A percentile compares a stretch with the other conserved stretches of the same genome.
These are phyloP conservation scores for Xylaria castorea DNA, from an alignment of 495 filamentous ascomycete species.

Conservation along the genomic window DNA sequence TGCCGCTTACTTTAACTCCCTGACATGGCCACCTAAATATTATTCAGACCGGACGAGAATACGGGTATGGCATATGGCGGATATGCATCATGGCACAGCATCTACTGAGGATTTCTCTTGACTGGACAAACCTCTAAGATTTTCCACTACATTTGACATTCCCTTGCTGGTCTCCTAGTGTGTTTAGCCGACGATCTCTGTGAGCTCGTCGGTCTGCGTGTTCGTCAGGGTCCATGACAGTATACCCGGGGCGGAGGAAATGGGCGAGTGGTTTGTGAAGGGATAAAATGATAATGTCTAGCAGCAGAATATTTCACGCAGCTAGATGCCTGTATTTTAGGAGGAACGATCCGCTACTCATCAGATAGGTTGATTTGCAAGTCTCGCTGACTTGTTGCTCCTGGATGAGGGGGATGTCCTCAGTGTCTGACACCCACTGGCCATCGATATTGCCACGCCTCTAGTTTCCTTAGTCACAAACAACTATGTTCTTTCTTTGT, in stretches of 20 bases:
- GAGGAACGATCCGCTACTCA: conserved; percentile 36
- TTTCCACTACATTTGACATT: conserved; percentile 32
- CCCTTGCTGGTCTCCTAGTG: conserved; percentile 20
- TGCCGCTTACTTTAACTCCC: not conserved
- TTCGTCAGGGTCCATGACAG: conserved; percentile 39
- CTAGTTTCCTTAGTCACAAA: conserved; percentile 45
- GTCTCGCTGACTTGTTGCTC: conserved; percentile 39
- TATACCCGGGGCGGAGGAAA: conserved; percentile 43
- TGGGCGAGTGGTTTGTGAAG: conserved; percentile 38
- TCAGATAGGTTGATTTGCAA: conserved; percentile 32
- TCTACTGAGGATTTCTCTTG: conserved; percentile 31
- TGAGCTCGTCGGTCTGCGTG: conserved; percentile 38
- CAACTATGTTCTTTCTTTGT: conserved; percentile 41
- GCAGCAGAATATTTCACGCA: conserved; percentile 31
- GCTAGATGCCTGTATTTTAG: conserved; percentile 50
- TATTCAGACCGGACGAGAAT: conserved; percentile 26
- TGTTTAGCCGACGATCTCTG: conserved; percentile 31
- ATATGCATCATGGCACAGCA: conserved; percentile 36
- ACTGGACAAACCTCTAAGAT: conserved; percentile 30
- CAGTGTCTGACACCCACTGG: conserved; percentile 33
- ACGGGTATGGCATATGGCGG: conserved; percentile 36
- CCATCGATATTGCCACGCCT: conserved; percentile 38
- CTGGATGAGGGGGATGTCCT: conserved; percentile 32
- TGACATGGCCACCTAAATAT: conserved; percentile 10
- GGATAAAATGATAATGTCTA: conserved; percentile 41